Base-by-base conservation (phyloP, 2,329 filamentous ascomycete genomes). In the Chaetomium sp. region DNA sequence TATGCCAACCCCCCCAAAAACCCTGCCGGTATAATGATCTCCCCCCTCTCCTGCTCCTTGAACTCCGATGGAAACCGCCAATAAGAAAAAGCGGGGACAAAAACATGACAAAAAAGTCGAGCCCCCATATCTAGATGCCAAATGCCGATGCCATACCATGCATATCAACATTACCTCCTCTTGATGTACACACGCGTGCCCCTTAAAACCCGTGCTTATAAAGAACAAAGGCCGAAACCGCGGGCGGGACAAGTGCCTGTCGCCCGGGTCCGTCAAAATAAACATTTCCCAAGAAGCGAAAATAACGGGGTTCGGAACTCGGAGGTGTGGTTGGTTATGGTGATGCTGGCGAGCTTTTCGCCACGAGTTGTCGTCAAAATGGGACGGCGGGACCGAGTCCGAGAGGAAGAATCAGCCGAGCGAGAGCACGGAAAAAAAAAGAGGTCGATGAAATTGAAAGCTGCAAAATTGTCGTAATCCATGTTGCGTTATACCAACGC, bases 81-180 rank as follows among this genome's bases (percentile, higher is more conserved):
- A 21, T 25, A 35, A 47, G 47, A 47, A 58, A 25, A 63, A 65
- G 49, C 60, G 31, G 45, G 35, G 60, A 49, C n/a, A 77, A 76
- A 74, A 68, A 67, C 38, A 66, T 65, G 66, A 69, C 64, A 65
- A 70, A 63, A 68, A 69, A 70, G 62, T 69, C 63, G 63, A 72
- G 67, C 72, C 76, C 76, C 75, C 74, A 75, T 74, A 76, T 80
- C 78, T 81, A 81, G 75, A 79, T 79, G 77, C 77, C 75, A 78
- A 78, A 79, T 80, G 76, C 78, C 78, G 72, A 79, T 81, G 77
- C 79, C 77, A 75, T 80, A 77, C 75, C 75, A 78, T 79, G 74
- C 78, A 79, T 79, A 79, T 79, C 78, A 81, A 81, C 78, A 79
- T 79, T 75, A 79, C 78, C 75, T 76, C 75, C 75, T 72, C 70